Evolutionary conservation across 2,329 filamentous ascomycete genomes (phyloP), one percentile per base, ranked within the genome.

Genomic region (Xylogone sp.): DNA sequence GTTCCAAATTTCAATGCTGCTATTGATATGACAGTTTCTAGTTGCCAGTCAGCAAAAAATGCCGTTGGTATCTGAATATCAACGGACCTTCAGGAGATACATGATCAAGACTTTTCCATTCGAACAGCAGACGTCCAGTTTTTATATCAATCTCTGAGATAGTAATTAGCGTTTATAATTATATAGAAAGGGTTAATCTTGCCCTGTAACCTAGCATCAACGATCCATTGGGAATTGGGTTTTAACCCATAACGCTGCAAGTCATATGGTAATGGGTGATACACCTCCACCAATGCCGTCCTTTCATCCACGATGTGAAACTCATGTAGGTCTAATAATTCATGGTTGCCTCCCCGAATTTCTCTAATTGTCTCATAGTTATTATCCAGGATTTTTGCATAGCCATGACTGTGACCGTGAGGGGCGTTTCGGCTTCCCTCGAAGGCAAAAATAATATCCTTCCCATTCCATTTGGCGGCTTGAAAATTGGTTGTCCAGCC

Each of bases 141-240:
- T 68, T 69, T 10, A 79, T 67, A 53, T 79, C 71, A 20, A 79
- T 66, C 60, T 79, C 76, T 54, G 75, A 70, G 51, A 6, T 7
- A 18, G 13, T 4, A 6, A 39, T 39, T 39, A 74, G 70, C n/a
- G n/a, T n/a, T n/a, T n/a, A n/a, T n/a, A n/a, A n/a, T n/a, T n/a
- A n/a, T n/a, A n/a, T n/a, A n/a, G n/a, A n/a, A n/a, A n/a, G n/a
- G n/a, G n/a, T n/a, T n/a, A 7, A 9, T 18, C 16, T 13, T 16
- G n/a, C 69, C 70, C 59, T 58, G 20, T 59, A 57, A 31, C 51
- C 54, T 54, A 56, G 29, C 43, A 45, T 31, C 59, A 21, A 64
- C 58, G 45, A 64, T 61, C 62, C 59, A 62, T 19, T 60, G 57
- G 42, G 59, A 53, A 20, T 59, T 51, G 10, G 43, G 39, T 52